Evolutionary conservation across 2,329 filamentous ascomycete genomes (phyloP), one percentile per base, ranked within the genome.

Genomic region (Pestalotiopsis sp.): DNA sequence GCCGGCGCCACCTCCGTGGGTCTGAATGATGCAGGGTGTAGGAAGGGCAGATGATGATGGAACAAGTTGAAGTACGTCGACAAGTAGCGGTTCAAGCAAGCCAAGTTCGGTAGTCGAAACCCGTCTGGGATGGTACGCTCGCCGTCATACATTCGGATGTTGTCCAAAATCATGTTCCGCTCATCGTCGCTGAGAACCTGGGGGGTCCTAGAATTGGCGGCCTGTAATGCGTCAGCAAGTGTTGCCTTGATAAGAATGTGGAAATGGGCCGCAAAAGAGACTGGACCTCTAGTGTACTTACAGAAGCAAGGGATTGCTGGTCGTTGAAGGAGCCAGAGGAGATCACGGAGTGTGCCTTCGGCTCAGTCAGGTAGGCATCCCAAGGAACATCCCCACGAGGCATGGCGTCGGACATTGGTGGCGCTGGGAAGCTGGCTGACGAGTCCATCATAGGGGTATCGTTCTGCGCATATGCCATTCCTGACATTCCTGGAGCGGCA

Each of bases 31-130:
- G 93, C 89, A 58, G 95, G 94, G 77, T 99, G 96, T 77, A 99
- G 81, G 83, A 99, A 98, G 1, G 96, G 96, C 76, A 98, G 82
- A 77, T 99, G 96, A 75, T 97, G 96, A 77, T 99, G 96, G 81
- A 98, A 99, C 75, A 98, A 85, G 78, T 93, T 94, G 80, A 98
- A 99, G 84, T 98, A 99, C 1, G 95, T 97, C 69, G 94, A 93
- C 70, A 99, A 84, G 79, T 97, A 97, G 70, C 94, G 89, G 81
- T 99, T 98, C 78, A 98, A 83, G 2, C 93, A 92, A 44, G 89
- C 86, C 44, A 94, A 86, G 72, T 87, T 91, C 5, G 96, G 96
- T 59, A 98, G 87, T 71, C 94, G 92, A 85, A 98, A 98, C 68
- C 92, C 94, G 67, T 97, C 94, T 17, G 94, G 90, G 67, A 98